A percentile compares a stretch with the other conserved stretches of the same genome.
phyloP scores from a whole-genome alignment of 495 filamentous ascomycete genomes.

The Penicillium daleae region DNA sequence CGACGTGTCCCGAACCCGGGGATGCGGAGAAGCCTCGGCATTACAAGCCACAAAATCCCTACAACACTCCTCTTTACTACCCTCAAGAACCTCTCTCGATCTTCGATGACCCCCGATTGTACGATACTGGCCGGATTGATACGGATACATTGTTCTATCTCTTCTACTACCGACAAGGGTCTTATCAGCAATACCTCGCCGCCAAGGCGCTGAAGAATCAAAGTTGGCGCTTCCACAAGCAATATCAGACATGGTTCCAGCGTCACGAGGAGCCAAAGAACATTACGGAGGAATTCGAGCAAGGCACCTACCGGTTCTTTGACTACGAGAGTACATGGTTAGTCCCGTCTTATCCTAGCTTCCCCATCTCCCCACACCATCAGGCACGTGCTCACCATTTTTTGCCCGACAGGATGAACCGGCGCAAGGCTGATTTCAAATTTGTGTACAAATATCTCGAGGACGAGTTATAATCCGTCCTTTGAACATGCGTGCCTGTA shows the following conservation, averaged over 20 bases:
- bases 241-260: constrained; percentile 99
- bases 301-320: constrained; percentile 98
- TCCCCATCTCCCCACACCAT: too few species aligned
- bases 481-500: constrained; percentile 13
- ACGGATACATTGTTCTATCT: constrained; percentile 98
- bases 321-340: constrained; percentile 99
- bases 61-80: constrained; percentile 81
- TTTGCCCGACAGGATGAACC: constrained; percentile 85
- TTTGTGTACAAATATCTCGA: constrained; percentile 97
- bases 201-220: constrained; percentile 94
- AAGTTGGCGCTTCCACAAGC: constrained; percentile 99
- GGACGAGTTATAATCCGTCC: constrained; percentile 71
- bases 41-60: constrained; percentile 80
- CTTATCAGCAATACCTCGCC: constrained; percentile 94
- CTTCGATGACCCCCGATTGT: constrained; percentile 87
- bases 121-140: constrained; percentile 75
- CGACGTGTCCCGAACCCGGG: constrained; percentile 68
- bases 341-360: constrained; percentile 29
- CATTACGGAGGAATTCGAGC: constrained; percentile 97
- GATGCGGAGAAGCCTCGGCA: constrained; percentile 82
- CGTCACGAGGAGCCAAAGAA: constrained; percentile 96
- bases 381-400: constrained; percentile 17
- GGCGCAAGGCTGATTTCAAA: constrained; percentile 96
- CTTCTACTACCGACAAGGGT: constrained; percentile 97
- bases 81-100: constrained; percentile 89